phyloP scores from a whole-genome alignment of 805 yeast genomes.

The Teunomyces panamensis region DNA sequence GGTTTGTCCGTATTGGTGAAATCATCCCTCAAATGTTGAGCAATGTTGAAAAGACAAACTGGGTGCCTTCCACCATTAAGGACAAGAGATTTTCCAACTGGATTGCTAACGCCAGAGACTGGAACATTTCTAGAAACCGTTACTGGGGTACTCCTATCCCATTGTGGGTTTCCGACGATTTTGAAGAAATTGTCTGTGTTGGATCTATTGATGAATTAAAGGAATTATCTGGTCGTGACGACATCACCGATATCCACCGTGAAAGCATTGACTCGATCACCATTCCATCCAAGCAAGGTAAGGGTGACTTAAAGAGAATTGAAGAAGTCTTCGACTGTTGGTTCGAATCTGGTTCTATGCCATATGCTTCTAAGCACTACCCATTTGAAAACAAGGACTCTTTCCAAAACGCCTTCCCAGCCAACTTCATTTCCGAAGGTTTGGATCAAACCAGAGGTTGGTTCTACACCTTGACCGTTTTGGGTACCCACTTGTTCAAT shows the following conservation, averaged over 20 bases:
- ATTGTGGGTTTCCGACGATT: conserved; percentile 93
- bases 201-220: conserved; percentile 88
- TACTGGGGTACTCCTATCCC: conserved; percentile 99
- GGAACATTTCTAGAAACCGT: conserved; percentile 98
- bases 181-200: conserved; percentile 86
- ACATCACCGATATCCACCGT: conserved; percentile 90
- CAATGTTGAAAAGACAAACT: conserved; percentile 80
- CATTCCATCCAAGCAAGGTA: conserved; percentile 88
- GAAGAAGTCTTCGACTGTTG: conserved; percentile 99
- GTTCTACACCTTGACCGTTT: conserved; percentile 94
- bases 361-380: conserved; percentile 93
- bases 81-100: conserved; percentile 96
- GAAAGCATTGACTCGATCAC: conserved; percentile 88
- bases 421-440: conserved; percentile 97
- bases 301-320: conserved; percentile 81
- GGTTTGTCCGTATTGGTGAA: conserved; percentile 92
- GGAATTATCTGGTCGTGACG: conserved; percentile 75
- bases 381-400: conserved; percentile 84
- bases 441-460: conserved; percentile 99
- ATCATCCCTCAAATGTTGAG: conserved; percentile 85
- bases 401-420: conserved; percentile 82
- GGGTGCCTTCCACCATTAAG: conserved; percentile 92
- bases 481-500: conserved; percentile 92
- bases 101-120: conserved; percentile 98
- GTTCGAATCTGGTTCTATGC: conserved; percentile 99